Percentiles rank a stretch among this genome's conserved stretches.
Evolutionary conservation across 371 early-diverging fungal species (phyloP).

Genomic region (Mortierella sp.): DNA sequence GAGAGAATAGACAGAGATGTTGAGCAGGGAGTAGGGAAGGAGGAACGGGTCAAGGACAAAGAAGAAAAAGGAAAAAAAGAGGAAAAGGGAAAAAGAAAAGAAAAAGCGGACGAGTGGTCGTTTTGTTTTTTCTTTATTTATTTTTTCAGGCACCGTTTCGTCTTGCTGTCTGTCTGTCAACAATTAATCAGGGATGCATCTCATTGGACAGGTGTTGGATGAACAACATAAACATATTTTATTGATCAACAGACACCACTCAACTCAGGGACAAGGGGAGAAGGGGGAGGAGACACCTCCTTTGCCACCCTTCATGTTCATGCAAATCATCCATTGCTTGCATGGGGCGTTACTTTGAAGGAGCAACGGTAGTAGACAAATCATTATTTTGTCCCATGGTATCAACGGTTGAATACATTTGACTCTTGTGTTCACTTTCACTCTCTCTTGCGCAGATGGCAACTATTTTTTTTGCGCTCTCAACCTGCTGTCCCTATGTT

Average conservation of each 20-base stretch:
- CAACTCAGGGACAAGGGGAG: neutral
- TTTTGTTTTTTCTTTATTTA: neutral
- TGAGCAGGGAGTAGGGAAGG: slow-evolving; percentile 1
- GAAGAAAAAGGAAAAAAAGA: neutral
- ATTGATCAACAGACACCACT: neutral
- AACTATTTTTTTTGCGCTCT: neutral
- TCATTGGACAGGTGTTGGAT: neutral
- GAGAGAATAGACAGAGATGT: neutral
- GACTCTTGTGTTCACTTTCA: neutral
- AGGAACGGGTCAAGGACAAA: slow-evolving; percentile 11
- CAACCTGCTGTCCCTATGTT: neutral
- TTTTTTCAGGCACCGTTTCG: slow-evolving; percentile 5
- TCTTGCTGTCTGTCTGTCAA: neutral
- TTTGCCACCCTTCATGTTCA: neutral
- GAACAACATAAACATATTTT: neutral
- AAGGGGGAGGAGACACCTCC: neutral
- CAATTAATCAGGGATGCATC: neutral
- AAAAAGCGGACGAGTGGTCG: neutral
- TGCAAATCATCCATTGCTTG: neutral
- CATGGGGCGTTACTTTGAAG: neutral
- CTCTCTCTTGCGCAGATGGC: neutral
- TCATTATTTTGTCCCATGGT: neutral
- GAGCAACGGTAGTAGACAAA: no score
- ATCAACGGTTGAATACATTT: slow-evolving; percentile 2
- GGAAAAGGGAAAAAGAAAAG: neutral